Evolutionary conservation across 768 basidiomycete genomes (phyloP).

Genomic region (Kwoniella sp.): DNA sequence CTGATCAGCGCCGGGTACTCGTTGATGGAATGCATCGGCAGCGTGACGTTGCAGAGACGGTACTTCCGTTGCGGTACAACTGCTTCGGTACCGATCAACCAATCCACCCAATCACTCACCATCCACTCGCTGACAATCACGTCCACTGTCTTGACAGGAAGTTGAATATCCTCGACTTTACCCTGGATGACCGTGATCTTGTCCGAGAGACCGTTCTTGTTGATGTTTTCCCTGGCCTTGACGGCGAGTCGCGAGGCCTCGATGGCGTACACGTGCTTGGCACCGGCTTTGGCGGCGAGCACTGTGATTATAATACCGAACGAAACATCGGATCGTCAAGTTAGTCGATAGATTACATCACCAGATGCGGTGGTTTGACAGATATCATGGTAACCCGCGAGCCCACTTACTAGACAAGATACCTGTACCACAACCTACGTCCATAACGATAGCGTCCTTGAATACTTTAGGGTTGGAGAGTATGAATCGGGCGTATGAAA

Average conservation of each 20-base stretch:
- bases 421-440: conserved; percentile 95
- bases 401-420: conserved; percentile 63
- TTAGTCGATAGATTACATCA: not conserved
- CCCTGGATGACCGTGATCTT: conserved; percentile 83
- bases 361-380: too few species aligned
- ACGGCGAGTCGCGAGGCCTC: conserved; percentile 83
- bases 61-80: too few species aligned
- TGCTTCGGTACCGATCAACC: too few species aligned
- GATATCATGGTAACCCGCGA: not conserved
- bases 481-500: conserved; percentile 90
- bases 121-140: conserved; percentile 98
- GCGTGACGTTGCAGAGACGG: too few species aligned
- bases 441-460: conserved; percentile 81
- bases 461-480: conserved; percentile 78
- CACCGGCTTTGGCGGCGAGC: conserved; percentile 85
- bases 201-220: conserved; percentile 69
- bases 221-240: conserved; percentile 76
- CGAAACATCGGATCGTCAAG: not conserved
- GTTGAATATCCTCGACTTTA: conserved; percentile 81
- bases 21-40: too few species aligned
- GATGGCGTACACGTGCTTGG: conserved; percentile 84
- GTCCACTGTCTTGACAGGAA: conserved; percentile 81
- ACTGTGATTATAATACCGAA: conserved; percentile 53
- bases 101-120: conserved; percentile 60
- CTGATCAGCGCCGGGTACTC: not conserved